phyloP scores from a whole-genome alignment of 352 stramenopile genomes.

The Phytophthora rubi region DNA sequence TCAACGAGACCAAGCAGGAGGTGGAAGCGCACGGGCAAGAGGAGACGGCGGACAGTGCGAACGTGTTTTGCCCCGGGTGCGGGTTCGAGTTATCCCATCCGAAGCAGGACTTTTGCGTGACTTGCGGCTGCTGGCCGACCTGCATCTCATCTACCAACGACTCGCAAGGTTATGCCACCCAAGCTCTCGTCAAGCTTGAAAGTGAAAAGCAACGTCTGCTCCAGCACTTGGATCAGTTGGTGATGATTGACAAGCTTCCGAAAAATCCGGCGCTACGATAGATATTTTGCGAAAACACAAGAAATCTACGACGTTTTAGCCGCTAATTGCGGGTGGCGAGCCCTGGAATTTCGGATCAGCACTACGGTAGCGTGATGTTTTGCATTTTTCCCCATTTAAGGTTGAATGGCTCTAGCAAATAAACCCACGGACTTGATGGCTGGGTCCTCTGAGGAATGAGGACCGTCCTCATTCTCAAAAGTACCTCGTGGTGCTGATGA shows the following conservation, averaged over 20 bases:
- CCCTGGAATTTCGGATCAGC: neutral
- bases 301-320: neutral
- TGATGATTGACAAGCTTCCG: neutral
- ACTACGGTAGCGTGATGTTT: no score
- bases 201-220: slow-evolving; percentile 37
- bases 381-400: no score
- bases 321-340: neutral
- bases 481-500: no score
- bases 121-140: slow-evolving; percentile 74
- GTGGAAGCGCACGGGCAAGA: slow-evolving; percentile 52
- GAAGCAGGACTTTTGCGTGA: slow-evolving; percentile 62
- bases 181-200: slow-evolving; percentile 51
- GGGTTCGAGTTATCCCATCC: slow-evolving; percentile 50
- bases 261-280: no score
- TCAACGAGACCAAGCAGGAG: slow-evolving; percentile 24
- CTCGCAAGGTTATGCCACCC: slow-evolving; percentile 50
- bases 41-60: slow-evolving; percentile 34
- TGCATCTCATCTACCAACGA: slow-evolving; percentile 63
- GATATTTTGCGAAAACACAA: no score
- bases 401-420: no score
- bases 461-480: slow-evolving; percentile 23
- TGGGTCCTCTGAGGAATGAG: no score
- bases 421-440: no score
- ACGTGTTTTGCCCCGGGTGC: slow-evolving; percentile 62
- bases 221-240: slow-evolving; percentile 1